Evolutionary conservation across 345 rosid genomes (phyloP), one percentile per base, ranked within the genome.

Genomic region (Aquilaria yunnanensis): DNA sequence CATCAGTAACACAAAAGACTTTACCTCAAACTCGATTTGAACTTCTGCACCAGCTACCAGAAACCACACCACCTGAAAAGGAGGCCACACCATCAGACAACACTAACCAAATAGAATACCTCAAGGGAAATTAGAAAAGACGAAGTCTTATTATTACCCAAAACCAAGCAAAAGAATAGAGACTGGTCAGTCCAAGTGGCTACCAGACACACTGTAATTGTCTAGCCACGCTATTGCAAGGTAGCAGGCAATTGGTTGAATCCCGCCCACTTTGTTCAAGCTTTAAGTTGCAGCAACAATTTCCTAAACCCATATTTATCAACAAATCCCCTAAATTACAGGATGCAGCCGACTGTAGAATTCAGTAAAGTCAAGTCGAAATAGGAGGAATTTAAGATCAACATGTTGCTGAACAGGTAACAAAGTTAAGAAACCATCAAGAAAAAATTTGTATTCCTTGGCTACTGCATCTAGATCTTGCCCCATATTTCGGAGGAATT

Each of bases 321-420:
- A 54, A 45, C 75, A 64, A 46, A 62, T 74, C 63, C 56, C 59
- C 77, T 77, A 90, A 64, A 73, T 67, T 43, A 66, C 71, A 59
- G 88, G 77, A 68, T 51, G 82, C 67, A 76, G 67, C 72, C 72
- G 86, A 74, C 83, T 84, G 72, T 94, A 94, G 79, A 85, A 94
- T 77, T 90, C 96, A 12, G 99, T 87, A 80, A 90, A 94, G 74
- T 94, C 91, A 37, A 94, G 92, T 78, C 96, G 91, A 81, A 94
- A 91, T 37, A 91, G 78, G 62, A 91, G 96, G 81, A 90, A 90
- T 73, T 94, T 94, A 64, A 94, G 81, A 75, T 93, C 98, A 63
- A 90, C 81, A 47, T 85, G 92, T 67, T 90, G 93, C 71, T 93
- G 97, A 61, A 86, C 86, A 9, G 94, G 97, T 82, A 94, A 77